phyloP scores from a whole-genome alignment of 2,329 filamentous ascomycete genomes.

The Hypoxylon sp. region DNA sequence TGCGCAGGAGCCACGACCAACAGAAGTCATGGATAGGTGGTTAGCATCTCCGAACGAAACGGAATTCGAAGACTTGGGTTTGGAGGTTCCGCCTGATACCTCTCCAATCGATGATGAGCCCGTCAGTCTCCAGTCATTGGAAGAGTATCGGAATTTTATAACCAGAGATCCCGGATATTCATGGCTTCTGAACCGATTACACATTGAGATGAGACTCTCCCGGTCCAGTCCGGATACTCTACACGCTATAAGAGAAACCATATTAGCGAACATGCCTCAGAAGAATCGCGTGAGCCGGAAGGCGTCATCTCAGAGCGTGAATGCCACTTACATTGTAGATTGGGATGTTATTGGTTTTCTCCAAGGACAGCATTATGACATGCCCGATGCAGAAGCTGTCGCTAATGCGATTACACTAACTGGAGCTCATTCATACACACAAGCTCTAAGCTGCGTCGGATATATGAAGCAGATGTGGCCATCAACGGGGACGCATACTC shows the following conservation, averaged over 20 bases:
- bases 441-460: conserved; percentile 31
- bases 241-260: conserved; percentile 6
- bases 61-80: background rate
- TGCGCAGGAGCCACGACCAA: background rate
- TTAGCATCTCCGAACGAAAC: background rate
- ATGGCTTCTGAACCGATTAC: conserved; percentile 31
- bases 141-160: background rate
- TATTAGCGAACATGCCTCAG: background rate
- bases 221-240: conserved; percentile 1
- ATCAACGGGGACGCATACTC: conserved; percentile 18
- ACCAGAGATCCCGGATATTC: conserved; percentile 8
- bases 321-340: conserved; percentile 17
- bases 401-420: conserved; percentile 30
- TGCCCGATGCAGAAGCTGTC: conserved; percentile 12
- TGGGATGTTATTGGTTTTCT: conserved; percentile 33
- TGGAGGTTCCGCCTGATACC: background rate
- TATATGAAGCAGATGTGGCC: conserved; percentile 36
- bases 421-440: conserved; percentile 22
- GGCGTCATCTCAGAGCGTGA: background rate
- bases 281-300: conserved; percentile 2
- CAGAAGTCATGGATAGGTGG: background rate
- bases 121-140: background rate
- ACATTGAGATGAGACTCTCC: conserved; percentile 12
- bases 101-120: background rate
- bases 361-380: conserved; percentile 16